phyloP scores from a whole-genome alignment of 371 early-diverging fungal species.

The Mortierella sp. region DNA sequence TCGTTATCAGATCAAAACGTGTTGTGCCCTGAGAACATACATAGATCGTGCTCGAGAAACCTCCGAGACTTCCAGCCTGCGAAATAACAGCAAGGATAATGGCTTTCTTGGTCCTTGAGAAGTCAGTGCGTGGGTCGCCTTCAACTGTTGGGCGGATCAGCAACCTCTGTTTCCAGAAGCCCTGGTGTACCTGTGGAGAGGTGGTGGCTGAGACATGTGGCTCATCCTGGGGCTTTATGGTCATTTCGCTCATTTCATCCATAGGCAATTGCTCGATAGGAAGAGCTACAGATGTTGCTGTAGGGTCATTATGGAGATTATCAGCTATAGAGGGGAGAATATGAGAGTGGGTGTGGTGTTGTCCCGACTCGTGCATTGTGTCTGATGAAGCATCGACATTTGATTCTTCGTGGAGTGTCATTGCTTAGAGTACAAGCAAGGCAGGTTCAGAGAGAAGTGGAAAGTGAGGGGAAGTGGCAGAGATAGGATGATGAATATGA shows the following conservation, averaged over 20 bases:
- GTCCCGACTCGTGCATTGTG: slow-evolving; percentile 23
- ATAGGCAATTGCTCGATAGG: not conserved
- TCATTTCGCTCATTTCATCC: not conserved
- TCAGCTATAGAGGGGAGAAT: not conserved
- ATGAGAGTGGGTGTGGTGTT: not conserved
- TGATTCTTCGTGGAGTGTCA: not conserved
- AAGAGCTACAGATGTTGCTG: not conserved
- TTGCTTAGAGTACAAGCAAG: not conserved
- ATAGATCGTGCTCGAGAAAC: slow-evolving; percentile 54
- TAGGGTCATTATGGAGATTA: slow-evolving; percentile 22
- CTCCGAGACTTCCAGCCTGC: slow-evolving; percentile 48
- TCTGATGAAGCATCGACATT: slow-evolving; percentile 12
- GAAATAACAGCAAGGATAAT: slow-evolving; percentile 42
- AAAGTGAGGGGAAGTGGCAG: not conserved
- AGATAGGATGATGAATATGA: not conserved
- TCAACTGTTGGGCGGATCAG: slow-evolving; percentile 25
- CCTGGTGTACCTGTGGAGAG: not conserved
- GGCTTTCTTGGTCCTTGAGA: slow-evolving; percentile 34
- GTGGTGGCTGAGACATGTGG: not conserved
- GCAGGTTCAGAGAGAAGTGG: not conserved
- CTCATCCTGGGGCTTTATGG: not conserved
- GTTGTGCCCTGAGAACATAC: slow-evolving; percentile 7
- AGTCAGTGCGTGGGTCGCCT: slow-evolving; percentile 39
- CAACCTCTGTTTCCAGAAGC: slow-evolving; percentile 36
- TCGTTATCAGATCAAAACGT: slow-evolving; percentile 7